These are phyloP conservation scores for Flueggea neowawraea DNA, from an alignment of 441 rosid genomes.

Conservation along the genomic window DNA sequence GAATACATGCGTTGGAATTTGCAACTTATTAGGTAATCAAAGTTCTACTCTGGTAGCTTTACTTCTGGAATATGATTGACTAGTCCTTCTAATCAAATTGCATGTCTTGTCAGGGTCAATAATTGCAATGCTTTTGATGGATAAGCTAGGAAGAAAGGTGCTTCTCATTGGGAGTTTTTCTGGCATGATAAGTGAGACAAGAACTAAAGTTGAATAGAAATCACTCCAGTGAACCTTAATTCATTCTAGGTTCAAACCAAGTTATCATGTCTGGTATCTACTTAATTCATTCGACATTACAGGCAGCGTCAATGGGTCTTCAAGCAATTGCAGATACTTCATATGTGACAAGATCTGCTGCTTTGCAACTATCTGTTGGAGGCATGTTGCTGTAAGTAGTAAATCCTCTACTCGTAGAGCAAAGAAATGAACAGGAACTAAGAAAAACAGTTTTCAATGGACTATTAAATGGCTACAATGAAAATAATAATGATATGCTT, in stretches of 20 bases:
- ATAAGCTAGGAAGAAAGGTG: constrained; percentile 84
- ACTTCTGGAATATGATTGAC: constrained; percentile 4
- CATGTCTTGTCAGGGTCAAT: constrained; percentile 55
- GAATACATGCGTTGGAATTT: constrained; percentile 70
- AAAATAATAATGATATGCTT: too few species aligned
- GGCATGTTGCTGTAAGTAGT: constrained; percentile 80
- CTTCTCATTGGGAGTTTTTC: constrained; percentile 86
- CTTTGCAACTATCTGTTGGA: constrained; percentile 72
- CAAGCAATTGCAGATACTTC: constrained; percentile 79
- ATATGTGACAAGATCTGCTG: constrained; percentile 37
- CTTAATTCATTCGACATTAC: constrained; percentile 23
- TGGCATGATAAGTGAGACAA: constrained; percentile 67
- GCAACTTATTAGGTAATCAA: constrained; percentile 62
- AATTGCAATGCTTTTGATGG: constrained; percentile 86
- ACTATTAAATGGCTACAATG: too few species aligned
- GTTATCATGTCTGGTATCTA: background rate
- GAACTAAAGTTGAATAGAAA: background rate
- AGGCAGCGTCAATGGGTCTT: constrained; percentile 77
- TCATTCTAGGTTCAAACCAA: background rate
- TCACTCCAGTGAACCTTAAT: background rate
- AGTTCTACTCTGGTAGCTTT: constrained; percentile 3
- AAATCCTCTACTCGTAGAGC: background rate
- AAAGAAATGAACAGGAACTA: too few species aligned
- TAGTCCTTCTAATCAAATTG: constrained; percentile 9
- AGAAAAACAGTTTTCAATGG: too few species aligned